Evolutionary conservation across 192 early-diverging fungal genomes (phyloP), one percentile per base, ranked within the genome.

Genomic region (Coemansia sp.): DNA sequence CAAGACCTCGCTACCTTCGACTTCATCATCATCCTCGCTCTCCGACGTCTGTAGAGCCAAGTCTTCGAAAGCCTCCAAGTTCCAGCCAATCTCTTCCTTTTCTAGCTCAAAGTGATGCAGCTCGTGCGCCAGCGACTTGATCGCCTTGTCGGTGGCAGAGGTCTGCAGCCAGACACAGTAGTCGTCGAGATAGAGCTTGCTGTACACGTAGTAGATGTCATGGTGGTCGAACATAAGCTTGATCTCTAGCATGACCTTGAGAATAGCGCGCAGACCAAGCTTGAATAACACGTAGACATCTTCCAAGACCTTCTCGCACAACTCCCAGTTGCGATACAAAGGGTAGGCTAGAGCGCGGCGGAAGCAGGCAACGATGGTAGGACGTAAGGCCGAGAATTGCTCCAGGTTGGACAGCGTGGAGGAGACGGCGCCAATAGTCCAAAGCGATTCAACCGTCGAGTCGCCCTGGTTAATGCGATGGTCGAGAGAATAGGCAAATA

Each of bases 141-240:
- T 64, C 19, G 82, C 82, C 57, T 87, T 87, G 30, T 96, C 95
- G 63, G 88, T 91, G 66, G 92, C 85, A 47, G 81, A 13, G 2
- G 70, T 86, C 66, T 96, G 95, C 46, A 96, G 84, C 97, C 97
- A 99, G 21, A 94, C 86, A 77, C 96, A 98, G 76, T 99, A 99
- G 75, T 99, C 96, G 73, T 95, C 95, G 17, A 99, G 40, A 75
- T 84, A 97, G 19, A 97, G 77, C 78, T 93, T 91, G 73, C 92
- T 89, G 63, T 97, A 92, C 6, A 97, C 75, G 72, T 95, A 96
- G 72, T 91, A 94, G 1, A 88, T 72, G 66, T 99, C 96, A 63
- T 99, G 91, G 69, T 88, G 85, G 59, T 94, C 91, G 75, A 98
- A 85, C 33, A 96, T 65, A 6, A 86, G 75, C 75, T 95, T 93